A percentile compares a stretch with the other conserved stretches of the same genome.
Evolutionary conservation across 352 stramenopile species (phyloP).

Genomic region (Phytopythium helicoides): DNA sequence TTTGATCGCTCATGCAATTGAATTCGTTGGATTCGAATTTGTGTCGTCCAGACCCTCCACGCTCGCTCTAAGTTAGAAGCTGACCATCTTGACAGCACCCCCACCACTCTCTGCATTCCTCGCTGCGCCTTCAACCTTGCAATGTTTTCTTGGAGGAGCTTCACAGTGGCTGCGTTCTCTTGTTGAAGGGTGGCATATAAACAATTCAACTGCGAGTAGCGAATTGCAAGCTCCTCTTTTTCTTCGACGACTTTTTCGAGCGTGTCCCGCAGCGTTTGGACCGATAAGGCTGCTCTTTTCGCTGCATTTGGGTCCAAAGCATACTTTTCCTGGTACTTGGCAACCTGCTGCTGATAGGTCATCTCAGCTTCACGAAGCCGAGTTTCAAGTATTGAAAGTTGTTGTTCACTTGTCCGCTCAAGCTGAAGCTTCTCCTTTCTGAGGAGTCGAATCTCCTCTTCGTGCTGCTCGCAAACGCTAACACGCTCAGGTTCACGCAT

Average conservation of each 20-base stretch:
- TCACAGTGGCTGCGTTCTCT: conserved; percentile 17
- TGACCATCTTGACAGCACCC: conserved; percentile 28
- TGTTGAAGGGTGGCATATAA: conserved; percentile 30
- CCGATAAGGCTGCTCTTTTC: conserved; percentile 48
- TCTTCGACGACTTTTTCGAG: conserved; percentile 56
- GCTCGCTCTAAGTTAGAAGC: conserved; percentile 19
- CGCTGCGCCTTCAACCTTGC: conserved; percentile 13
- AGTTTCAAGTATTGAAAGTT: conserved; percentile 29
- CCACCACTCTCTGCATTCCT: conserved; percentile 19
- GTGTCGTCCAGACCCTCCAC: conserved; percentile 40
- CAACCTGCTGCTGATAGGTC: conserved; percentile 32
- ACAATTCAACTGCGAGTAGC: conserved; percentile 35
- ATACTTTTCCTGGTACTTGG: conserved; percentile 53
- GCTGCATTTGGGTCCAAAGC: conserved; percentile 51
- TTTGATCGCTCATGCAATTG: not conserved
- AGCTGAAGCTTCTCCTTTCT: conserved; percentile 44
- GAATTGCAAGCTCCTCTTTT: conserved; percentile 58
- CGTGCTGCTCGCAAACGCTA: conserved; percentile 14
- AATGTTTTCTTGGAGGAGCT: conserved; percentile 19
- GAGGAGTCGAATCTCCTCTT: conserved; percentile 52
- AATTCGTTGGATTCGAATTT: not conserved
- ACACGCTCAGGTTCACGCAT: conserved; percentile 14
- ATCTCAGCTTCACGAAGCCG: conserved; percentile 23
- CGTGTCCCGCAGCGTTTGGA: conserved; percentile 51
- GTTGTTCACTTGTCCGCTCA: conserved; percentile 31